A percentile compares a stretch with the other conserved stretches of the same genome.
Conservation (phyloP, 2,329 filamentous ascomycete species). For the Diaporthe sp. region DNA sequence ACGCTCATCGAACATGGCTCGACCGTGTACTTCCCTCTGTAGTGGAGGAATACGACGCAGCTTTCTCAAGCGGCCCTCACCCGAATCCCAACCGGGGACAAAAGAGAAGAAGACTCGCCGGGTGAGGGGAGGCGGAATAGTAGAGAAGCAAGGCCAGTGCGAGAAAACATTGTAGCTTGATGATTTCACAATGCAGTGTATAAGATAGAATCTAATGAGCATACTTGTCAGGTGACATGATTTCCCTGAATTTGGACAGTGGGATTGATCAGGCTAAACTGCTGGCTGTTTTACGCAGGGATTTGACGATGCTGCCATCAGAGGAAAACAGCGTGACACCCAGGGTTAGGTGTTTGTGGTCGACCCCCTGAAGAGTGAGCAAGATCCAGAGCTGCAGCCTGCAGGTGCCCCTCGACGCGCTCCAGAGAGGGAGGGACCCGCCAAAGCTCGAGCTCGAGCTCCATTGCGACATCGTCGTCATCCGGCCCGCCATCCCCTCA, state of each 20-base stretch:
- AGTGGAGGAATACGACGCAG: background rate
- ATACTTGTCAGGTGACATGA: background rate
- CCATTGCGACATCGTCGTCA: conserved; percentile 32
- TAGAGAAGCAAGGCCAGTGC: background rate
- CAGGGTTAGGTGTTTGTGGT: conserved; percentile 7
- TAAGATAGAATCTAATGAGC: background rate
- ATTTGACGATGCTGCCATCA: no score
- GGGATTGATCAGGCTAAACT: background rate
- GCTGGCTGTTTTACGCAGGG: background rate
- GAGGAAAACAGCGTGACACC: background rate
- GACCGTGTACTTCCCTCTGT: background rate
- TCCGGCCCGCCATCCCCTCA: conserved; percentile 8
- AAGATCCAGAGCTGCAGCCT: conserved; percentile 5
- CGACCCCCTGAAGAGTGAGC: no score
- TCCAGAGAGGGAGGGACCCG: conserved; percentile 6
- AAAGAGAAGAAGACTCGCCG: background rate
- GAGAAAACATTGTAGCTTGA: background rate
- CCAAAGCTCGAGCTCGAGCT: conserved; percentile 18
- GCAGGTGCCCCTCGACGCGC: background rate
- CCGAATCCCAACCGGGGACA: background rate
- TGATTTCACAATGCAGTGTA: background rate
- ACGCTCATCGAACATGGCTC: background rate
- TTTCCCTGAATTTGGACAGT: background rate
- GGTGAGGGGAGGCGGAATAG: background rate
- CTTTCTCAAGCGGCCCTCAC: background rate